Percentiles rank a stretch among this genome's conserved stretches.
phyloP scores from a whole-genome alignment of 306 rosid genomes.

The Rosa rugosa region DNA sequence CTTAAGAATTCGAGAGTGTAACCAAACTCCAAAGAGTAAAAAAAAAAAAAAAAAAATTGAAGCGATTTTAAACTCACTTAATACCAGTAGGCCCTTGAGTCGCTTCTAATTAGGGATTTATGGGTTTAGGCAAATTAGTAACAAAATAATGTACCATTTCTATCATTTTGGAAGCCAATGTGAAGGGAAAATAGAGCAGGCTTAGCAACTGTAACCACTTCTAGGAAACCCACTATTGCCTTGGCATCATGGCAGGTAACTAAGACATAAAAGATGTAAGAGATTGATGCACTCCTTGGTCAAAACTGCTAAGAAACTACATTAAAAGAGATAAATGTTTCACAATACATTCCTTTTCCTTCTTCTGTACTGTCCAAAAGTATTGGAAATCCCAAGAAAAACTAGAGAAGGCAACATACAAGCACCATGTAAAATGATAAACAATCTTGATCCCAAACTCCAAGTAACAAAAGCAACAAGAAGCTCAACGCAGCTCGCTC shows the following conservation, averaged over 20 bases:
- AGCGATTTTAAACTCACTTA: too few species aligned
- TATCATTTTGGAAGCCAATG: neutral
- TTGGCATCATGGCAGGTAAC: neutral
- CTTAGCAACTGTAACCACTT: neutral
- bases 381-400: conserved; percentile 13
- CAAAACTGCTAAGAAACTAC: neutral
- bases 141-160: neutral
- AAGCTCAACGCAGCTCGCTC: conserved; percentile 2
- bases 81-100: neutral
- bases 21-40: too few species aligned
- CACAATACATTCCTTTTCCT: conserved; percentile 7
- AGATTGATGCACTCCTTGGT: conserved; percentile 9
- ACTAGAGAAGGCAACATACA: neutral
- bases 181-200: neutral
- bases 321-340: conserved; percentile 7
- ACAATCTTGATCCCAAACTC: neutral
- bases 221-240: neutral
- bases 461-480: neutral
- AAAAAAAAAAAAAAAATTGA: too few species aligned
- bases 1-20: too few species aligned
- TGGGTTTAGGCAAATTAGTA: neutral
- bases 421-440: neutral
- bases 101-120: neutral
- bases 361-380: conserved; percentile 9
- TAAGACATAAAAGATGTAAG: neutral